Evolutionary conservation across 106 monocot genomes (phyloP).

Genomic region (Dendrobium officinale): DNA sequence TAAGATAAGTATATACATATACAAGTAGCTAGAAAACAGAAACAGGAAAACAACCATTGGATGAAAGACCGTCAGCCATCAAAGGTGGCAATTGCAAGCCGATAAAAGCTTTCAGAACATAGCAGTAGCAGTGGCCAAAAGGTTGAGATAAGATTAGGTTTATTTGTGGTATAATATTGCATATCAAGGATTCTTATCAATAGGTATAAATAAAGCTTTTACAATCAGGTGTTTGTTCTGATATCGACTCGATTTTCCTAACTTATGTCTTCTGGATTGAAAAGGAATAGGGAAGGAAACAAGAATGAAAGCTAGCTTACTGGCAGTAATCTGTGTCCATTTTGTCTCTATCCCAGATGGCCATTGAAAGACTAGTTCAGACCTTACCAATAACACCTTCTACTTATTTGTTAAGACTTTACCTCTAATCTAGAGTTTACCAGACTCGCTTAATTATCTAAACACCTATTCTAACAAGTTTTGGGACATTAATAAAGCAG

Average conservation of each 20-base stretch:
- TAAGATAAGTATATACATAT: no score
- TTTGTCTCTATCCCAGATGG: neutral
- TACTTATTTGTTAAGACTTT: neutral
- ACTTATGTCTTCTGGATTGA: neutral
- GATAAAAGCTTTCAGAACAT: no score
- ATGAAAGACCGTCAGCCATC: no score
- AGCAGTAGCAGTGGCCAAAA: no score
- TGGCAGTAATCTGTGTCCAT: neutral
- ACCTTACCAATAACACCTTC: neutral
- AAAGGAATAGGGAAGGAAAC: neutral
- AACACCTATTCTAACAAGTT: neutral
- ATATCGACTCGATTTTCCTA: neutral
- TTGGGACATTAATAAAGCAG: neutral
- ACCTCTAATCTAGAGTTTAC: neutral
- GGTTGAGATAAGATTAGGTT: no score
- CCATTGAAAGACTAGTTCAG: neutral
- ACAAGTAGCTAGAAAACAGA: no score
- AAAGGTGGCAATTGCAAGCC: no score
- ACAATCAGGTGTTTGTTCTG: neutral
- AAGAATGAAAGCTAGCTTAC: neutral
- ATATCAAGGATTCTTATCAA: no score
- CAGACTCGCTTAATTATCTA: neutral
- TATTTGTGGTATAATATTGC: no score
- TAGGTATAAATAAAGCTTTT: no score
- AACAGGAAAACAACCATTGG: no score